Base-by-base conservation (phyloP, 1,139 yeast genomes). In the Zygosaccharomyces pseudobailii region DNA sequence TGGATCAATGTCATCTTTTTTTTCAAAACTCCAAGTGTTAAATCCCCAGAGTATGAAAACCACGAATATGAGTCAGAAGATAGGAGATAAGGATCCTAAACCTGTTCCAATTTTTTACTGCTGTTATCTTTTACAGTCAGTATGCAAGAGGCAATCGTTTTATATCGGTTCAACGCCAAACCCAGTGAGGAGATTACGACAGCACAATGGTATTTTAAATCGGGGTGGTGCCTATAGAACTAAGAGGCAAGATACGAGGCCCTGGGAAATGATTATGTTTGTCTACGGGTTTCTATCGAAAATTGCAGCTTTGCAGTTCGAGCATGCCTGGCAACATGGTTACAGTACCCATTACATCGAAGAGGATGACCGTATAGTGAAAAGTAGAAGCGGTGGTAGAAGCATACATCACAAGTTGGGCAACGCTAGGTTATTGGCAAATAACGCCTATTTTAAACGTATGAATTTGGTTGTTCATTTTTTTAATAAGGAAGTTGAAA, bases 161-260 rank as follows among this genome's bases (percentile, higher is more conserved):
- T 86, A 86, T 57, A 75, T 86, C 4, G 95, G 95, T 1, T 84
- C 92, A 0, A 84, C 92, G 0, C 90, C 92, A 0, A 76, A 84
- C 58, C 92, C 94, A 0, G 60, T 69, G 1, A 65, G 90, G 49
- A 62, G 95, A 41, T 68, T 87, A 5, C 66, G 87, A 34, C 95
- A 87, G 55, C 95, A 87, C 61, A 87, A 87, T 67, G 95, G 95
- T 2, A 78, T 74, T 4, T 61, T 83, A 19, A 69, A 68, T n/a
- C 52, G 50, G 6, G 87, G 87, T 1, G 90, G 90, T 1, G 95
- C 95, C 0, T 79, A 69, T 57, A 67, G 79, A 38, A 87, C 95
- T 0, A 79, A 73, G 51, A 66, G 71, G 38, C 62, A 63, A 22
- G 81, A 80, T 0, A 73, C 70, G 36, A 65, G 90, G 41, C 95